Base-by-base conservation (phyloP, 1,284 basidiomycete genomes). In the Phaffia rhodozyma region DNA sequence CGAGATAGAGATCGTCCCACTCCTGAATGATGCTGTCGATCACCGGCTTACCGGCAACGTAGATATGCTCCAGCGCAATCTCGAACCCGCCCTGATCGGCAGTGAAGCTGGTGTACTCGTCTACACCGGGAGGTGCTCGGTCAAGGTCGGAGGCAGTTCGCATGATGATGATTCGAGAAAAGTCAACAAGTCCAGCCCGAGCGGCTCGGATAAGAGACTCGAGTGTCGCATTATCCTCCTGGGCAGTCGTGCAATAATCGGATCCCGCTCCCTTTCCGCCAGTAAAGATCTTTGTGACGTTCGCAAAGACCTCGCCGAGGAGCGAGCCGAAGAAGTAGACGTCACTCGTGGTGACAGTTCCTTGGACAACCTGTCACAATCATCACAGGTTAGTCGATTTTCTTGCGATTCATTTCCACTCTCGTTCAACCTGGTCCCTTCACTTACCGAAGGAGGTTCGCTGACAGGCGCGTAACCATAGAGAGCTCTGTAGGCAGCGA, bases 161-260 rank as follows among this genome's bases (percentile, higher is more conserved):
- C 72, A 80, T 77, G 63, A 80, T 65, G 65, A 81, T 74, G 55
- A 80, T 72, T 52, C 80, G 75, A 2, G 73, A 68, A 69, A 79
- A 81, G 70, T 81, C 80, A 65, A 78, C 71, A 34, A 73, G 69
- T 1, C 75, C 73, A 27, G 75, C 73, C 54, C 74, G 69, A 58
- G 75, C 72, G 2, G 75, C 77, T 32, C 79, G 76, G 30, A 80
- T 67, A 60, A 81, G 75, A 1, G 75, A 74, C 61, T 78, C 78
- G 43, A 80, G 76, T 29, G 74, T 75, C 21, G 77, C 79, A 67
- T 79, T 80, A 71, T 81, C 80, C 69, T 82, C 80, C 68, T 81
- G 78, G 13, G 78, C 78, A 6, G 79, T 78, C 23, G 77, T 73
- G 63, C 76, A 77, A 70, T 80, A 80, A 48, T 53, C 25, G 18